These are phyloP conservation scores for Suillus occidentalis DNA, from an alignment of 768 basidiomycete species.

Conservation along the genomic window DNA sequence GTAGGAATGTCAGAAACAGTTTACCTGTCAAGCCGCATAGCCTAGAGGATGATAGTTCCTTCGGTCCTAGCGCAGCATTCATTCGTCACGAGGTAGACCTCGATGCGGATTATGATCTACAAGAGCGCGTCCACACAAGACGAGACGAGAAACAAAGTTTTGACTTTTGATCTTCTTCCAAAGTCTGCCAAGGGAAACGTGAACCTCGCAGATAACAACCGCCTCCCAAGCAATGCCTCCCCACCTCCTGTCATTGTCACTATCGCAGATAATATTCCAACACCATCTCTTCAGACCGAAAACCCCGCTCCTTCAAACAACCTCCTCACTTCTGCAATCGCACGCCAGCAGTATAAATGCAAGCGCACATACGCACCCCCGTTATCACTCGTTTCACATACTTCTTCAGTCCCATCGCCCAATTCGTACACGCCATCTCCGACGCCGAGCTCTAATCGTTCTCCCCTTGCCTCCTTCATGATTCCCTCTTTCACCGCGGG, in stretches of 20 bases:
- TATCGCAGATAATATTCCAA: neutral
- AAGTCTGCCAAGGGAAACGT: neutral
- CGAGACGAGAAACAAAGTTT: constrained; percentile 19
- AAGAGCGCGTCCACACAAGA: constrained; percentile 12
- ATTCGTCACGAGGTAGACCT: constrained; percentile 20
- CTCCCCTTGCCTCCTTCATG: constrained; percentile 2
- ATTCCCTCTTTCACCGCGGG: constrained; percentile 33
- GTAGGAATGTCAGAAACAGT: neutral
- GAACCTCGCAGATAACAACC: neutral
- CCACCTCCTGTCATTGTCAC: neutral
- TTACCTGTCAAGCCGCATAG: neutral
- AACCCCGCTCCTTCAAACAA: neutral
- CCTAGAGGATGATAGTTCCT: constrained; percentile 4
- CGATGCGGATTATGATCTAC: constrained; percentile 8
- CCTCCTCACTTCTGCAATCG: constrained; percentile 12
- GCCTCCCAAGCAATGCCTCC: neutral
- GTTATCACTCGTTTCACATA: constrained; percentile 2
- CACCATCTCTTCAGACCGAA: neutral
- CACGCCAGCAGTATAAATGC: constrained; percentile 32
- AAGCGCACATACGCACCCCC: constrained; percentile 11
- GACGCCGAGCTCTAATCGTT: constrained; percentile 9
- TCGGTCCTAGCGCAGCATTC: constrained; percentile 31
- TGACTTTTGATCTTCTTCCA: constrained; percentile 32
- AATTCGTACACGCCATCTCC: neutral
- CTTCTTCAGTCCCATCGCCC: neutral